phyloP scores from a whole-genome alignment of 768 basidiomycete genomes.

The Trametes sanguinea region DNA sequence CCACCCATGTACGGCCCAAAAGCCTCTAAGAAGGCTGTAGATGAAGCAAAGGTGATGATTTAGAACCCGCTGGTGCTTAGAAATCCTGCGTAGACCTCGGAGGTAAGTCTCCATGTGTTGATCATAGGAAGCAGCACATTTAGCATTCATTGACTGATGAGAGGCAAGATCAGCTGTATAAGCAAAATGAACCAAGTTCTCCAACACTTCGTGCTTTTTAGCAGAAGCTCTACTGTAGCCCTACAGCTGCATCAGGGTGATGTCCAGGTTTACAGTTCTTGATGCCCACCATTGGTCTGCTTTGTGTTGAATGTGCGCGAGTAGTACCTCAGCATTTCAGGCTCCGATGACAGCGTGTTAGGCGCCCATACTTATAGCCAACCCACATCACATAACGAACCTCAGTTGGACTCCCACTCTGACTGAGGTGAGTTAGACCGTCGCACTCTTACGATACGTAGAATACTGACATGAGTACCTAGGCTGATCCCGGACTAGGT shows the following conservation, averaged over 20 bases:
- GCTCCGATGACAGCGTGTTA: neutral
- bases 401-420: neutral
- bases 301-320: slow-evolving; percentile 11
- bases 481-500: neutral
- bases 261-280: slow-evolving; percentile 35
- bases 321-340: neutral
- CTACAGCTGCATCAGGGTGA: slow-evolving; percentile 42
- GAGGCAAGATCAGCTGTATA: slow-evolving; percentile 28
- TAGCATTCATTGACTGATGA: neutral
- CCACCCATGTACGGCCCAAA: slow-evolving; percentile 34
- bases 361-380: neutral
- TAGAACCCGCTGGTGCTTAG: slow-evolving; percentile 29
- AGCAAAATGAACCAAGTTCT: slow-evolving; percentile 34
- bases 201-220: slow-evolving; percentile 19
- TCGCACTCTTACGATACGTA: too few species aligned
- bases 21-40: slow-evolving; percentile 27
- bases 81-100: slow-evolving; percentile 22
- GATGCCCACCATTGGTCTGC: slow-evolving; percentile 40
- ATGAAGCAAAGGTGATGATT: slow-evolving; percentile 37
- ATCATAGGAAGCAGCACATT: slow-evolving; percentile 11
- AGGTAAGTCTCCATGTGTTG: slow-evolving; percentile 26
- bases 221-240: slow-evolving; percentile 17
- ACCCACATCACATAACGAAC: neutral
- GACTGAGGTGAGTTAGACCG: too few species aligned
- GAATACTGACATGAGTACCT: too few species aligned